Percentiles rank a stretch among this genome's conserved stretches.
These are phyloP conservation scores for Ganoderma leucocontextum DNA, from an alignment of 1,284 basidiomycete species.

Conservation along the genomic window DNA sequence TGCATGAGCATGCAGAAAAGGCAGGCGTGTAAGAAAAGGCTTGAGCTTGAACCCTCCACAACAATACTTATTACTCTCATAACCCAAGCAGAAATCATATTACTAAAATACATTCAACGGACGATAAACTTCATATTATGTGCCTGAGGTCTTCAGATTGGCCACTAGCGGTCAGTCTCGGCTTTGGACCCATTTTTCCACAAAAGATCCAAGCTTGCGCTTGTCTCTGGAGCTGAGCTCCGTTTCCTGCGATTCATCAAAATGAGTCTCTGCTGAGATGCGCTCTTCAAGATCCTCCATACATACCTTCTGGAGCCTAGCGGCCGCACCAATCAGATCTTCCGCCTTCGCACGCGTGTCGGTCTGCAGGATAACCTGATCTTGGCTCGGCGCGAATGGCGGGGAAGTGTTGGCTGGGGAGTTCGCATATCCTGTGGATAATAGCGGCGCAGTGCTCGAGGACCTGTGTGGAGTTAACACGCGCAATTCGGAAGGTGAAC, in stretches of 20 bases:
- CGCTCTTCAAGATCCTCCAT: background rate
- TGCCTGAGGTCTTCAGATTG: background rate
- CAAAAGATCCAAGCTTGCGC: slow-evolving; percentile 34
- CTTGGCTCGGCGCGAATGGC: slow-evolving; percentile 32
- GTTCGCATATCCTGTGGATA: slow-evolving; percentile 34
- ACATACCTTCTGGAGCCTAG: slow-evolving; percentile 33
- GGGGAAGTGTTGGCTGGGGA: slow-evolving; percentile 39
- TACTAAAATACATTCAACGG: background rate
- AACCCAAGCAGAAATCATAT: too few species aligned
- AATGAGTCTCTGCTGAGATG: background rate
- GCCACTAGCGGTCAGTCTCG: background rate
- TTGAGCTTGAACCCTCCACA: background rate
- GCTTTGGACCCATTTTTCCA: slow-evolving; percentile 35
- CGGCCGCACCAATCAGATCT: slow-evolving; percentile 27
- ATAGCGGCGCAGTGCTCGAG: slow-evolving; percentile 22
- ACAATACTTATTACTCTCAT: background rate
- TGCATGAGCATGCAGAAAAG: background rate
- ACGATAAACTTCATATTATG: background rate
- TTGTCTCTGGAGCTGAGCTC: slow-evolving; percentile 33
- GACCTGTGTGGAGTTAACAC: slow-evolving; percentile 19
- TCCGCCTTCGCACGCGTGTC: slow-evolving; percentile 23
- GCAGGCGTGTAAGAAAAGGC: background rate
- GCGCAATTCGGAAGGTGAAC: too few species aligned
- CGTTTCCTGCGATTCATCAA: slow-evolving; percentile 13
- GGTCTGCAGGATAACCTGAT: slow-evolving; percentile 16